Evolutionary conservation across 208 protist species (phyloP).

Genomic region (Leishmania aethiopica): DNA sequence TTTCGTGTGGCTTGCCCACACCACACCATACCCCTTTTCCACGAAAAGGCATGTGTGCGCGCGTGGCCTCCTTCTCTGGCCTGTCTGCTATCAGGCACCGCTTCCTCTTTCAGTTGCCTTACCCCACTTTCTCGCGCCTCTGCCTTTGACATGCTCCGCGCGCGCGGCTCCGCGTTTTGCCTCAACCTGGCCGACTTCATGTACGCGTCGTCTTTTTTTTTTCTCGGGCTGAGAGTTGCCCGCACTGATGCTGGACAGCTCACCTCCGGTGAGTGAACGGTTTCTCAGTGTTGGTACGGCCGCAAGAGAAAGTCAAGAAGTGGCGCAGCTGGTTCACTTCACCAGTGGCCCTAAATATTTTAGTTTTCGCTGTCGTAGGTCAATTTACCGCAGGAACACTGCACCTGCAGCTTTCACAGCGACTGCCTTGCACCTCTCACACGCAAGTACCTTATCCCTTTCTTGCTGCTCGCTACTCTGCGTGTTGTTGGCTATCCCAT

Average conservation of each 20-base stretch:
- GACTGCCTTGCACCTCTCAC: neutral
- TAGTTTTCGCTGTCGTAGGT: neutral
- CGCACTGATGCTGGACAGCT: neutral
- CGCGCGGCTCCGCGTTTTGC: neutral
- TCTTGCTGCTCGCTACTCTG: neutral
- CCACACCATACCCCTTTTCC: neutral
- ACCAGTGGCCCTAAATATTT: neutral
- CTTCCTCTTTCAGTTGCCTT: neutral
- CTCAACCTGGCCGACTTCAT: neutral
- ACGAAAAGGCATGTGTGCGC: neutral
- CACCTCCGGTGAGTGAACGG: neutral
- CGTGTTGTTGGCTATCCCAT: slow-evolving; percentile 2
- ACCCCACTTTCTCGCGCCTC: neutral
- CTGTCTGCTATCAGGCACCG: neutral
- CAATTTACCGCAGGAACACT: neutral
- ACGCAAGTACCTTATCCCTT: neutral
- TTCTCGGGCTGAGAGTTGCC: neutral
- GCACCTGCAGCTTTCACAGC: neutral
- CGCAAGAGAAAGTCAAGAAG: neutral
- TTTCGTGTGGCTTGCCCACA: neutral
- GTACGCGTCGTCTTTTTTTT: neutral
- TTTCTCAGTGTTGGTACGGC: neutral
- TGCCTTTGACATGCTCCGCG: neutral
- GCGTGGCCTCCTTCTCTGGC: neutral
- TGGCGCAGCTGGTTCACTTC: neutral